Base-by-base conservation (phyloP, 2,329 filamentous ascomycete genomes). In the Nemania serpens region DNA sequence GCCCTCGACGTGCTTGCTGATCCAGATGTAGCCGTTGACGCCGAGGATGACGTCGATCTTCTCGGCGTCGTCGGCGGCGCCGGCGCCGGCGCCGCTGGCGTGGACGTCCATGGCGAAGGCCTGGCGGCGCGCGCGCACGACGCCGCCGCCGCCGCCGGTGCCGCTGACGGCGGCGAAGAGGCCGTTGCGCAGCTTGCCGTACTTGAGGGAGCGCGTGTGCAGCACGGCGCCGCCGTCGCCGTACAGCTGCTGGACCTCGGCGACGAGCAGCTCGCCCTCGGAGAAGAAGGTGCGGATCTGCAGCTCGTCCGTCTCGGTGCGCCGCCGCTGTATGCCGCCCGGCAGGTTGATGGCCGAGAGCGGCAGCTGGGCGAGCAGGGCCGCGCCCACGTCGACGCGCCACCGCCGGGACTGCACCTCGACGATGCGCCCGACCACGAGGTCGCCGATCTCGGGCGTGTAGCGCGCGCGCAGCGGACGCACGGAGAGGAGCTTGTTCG, bases 201-300 rank as follows among this genome's bases (percentile, higher is more conserved):
- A 99, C 74, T 94, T 93, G 72, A 98, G 78, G 66, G 87, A 91
- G 62, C 95, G 87, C 9, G 95, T 98, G 78, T 99, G 95, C 72
- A 99, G 81, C 59, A 88, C 89, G 0, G 95, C 93, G 1, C 87
- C 89, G 59, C 93, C 94, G 76, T 98, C 94, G 59, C 87, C 84
- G 75, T 93, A 91, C 56, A 99, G 81, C 68, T 87, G 86, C 82
- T 99, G 95, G 56, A 99, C 95, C 78, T 99, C 95, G 1, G 95
- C 95, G 17, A 98, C 91, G 15, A 99, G 80, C 54, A 99, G 79
- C 74, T 99, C 95, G 12, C 95, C 95, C 77, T 99, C 95, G 56
- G 90, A 88, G 79, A 99, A 98, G 77, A 97, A 99, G n/a, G 88
- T 91, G 52, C 95, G 87, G 76, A 99, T 98, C 77, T 98, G 95